These are phyloP conservation scores for Salix suchowensis DNA, from an alignment of 345 rosid species.

Conservation along the genomic window DNA sequence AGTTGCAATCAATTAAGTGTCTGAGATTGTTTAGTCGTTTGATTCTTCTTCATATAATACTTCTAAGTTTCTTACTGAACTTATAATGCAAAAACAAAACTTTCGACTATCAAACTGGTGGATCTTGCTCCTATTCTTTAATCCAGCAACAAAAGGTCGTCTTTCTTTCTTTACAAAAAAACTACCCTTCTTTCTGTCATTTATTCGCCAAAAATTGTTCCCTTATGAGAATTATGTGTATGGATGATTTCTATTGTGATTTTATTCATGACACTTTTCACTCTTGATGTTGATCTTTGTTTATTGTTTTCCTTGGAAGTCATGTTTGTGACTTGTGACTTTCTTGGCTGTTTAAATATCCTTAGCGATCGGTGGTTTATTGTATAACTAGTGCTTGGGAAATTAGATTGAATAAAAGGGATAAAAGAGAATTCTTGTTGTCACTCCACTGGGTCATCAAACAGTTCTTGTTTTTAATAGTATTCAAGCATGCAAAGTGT, in stretches of 20 bases:
- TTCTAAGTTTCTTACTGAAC: background rate
- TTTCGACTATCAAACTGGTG: background rate
- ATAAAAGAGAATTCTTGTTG: background rate
- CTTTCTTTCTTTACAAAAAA: background rate
- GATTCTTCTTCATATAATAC: background rate
- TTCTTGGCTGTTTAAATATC: background rate
- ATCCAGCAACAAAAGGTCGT: background rate
- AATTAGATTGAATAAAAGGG: background rate
- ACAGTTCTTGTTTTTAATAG: background rate
- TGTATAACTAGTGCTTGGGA: background rate
- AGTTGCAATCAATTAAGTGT: background rate
- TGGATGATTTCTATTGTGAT: background rate
- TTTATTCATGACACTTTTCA: background rate
- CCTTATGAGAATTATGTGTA: background rate
- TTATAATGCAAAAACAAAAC: too few species aligned
- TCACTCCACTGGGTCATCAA: background rate
- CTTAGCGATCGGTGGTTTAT: background rate
- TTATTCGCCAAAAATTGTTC: background rate
- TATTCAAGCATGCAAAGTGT: background rate
- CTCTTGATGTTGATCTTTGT: background rate
- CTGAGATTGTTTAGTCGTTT: background rate
- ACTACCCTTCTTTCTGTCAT: background rate
- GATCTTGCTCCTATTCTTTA: constrained; percentile 7
- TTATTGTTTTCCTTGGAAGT: background rate
- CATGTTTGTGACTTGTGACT: constrained; percentile 1